Evolutionary conservation across 352 stramenopile genomes (phyloP).

Genomic region (Thalassiosira livingstoniorum): DNA sequence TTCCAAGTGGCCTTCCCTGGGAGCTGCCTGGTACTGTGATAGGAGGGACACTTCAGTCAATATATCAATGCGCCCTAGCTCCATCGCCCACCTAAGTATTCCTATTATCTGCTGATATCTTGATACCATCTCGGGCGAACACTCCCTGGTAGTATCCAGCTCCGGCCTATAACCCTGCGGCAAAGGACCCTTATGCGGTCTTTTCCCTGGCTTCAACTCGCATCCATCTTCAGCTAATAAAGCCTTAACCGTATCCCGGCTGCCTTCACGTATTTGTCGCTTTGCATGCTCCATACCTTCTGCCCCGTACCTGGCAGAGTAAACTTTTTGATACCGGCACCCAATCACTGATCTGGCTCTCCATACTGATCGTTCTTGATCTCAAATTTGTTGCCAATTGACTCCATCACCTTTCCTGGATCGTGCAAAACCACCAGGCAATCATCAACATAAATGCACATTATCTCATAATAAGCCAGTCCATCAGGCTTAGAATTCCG

Average conservation of each 20-base stretch:
- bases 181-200: not conserved
- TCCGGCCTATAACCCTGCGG: slow-evolving; percentile 48
- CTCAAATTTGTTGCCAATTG: slow-evolving; percentile 20
- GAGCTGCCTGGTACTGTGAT: slow-evolving; percentile 49
- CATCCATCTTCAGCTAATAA: slow-evolving; percentile 22
- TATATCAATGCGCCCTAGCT: slow-evolving; percentile 60
- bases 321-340: slow-evolving; percentile 7
- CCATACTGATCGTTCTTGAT: slow-evolving; percentile 10
- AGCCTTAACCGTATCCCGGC: slow-evolving; percentile 30
- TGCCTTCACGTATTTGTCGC: slow-evolving; percentile 41
- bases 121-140: slow-evolving; percentile 11
- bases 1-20: slow-evolving; percentile 56
- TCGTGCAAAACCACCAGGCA: slow-evolving; percentile 36
- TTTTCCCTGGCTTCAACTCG: not conserved
- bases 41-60: slow-evolving; percentile 58
- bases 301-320: not conserved
- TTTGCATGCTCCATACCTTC: slow-evolving; percentile 29
- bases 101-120: slow-evolving; percentile 61
- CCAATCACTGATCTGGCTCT: not conserved
- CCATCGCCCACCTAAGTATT: slow-evolving; percentile 46
- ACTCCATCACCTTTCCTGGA: slow-evolving; percentile 1
- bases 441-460: slow-evolving; percentile 65
- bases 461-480: slow-evolving; percentile 55
- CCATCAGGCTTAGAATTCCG: slow-evolving; percentile 24
- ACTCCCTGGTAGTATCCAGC: slow-evolving; percentile 34